Base-by-base conservation (phyloP, 495 filamentous ascomycete genomes). In the Neurospora sp. region DNA sequence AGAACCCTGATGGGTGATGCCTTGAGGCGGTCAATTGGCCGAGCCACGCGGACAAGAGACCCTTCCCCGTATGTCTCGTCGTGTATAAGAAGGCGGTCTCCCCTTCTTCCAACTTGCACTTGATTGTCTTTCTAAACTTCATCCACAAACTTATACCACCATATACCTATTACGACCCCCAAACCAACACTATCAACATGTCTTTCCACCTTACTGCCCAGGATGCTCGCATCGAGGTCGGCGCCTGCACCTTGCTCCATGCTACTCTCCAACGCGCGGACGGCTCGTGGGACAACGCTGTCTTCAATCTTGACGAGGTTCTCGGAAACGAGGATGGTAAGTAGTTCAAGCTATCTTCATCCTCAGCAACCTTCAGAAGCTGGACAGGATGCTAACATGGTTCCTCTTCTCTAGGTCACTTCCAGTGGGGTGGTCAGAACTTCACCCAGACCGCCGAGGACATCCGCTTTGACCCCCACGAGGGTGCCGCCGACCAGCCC, bases 271-370 rank as follows among this genome's bases (percentile, higher is more conserved):
- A 18, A 9, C 77, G 79, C 53, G 76, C 22, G 3, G 74, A 82
- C 1, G 83, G 80, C 20, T 75, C 83, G 7, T 61, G 73, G 61
- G 53, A 77, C 12, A 78, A 85, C 1, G 78, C 85, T 12, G 74
- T 76, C 69, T 20, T 85, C 22, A 78, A 87, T 68, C 79, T 87
- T 68, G 81, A 87, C 77, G 5, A 71, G 0, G 40, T 78, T 40
- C 76, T 87, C 48, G 85, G 84, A 68, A 87, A 87, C 75, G 74
- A 82, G 59, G 72, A 87, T 27, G 85, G 85, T 86, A 72, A 31
- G 74, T 74, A 20, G 10, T 35, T 31, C 16, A 44, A 11, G 39
- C 39, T 3, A 35, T 11, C 12, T 16, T 16, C 35, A 8, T 20
- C 14, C 18, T 35, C 38, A 42, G 11, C n/a, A 66, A 18, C 27